Conservation (phyloP, 768 basidiomycete species). For the Tubosaeta sp. region DNA sequence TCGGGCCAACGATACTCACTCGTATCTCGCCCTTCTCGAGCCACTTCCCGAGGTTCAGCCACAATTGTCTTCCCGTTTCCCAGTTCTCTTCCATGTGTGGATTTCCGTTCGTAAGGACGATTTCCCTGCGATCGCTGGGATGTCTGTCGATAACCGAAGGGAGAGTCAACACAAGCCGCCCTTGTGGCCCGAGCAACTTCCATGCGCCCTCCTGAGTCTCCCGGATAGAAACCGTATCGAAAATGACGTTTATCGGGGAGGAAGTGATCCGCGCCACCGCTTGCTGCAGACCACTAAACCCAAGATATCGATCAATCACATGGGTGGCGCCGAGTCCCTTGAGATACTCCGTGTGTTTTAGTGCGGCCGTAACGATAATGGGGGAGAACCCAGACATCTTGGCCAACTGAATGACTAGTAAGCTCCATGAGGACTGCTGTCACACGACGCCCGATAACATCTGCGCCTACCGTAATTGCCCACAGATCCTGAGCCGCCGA, state of each 20-base stretch:
- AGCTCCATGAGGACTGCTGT: constrained; percentile 12
- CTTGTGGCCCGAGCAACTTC: constrained; percentile 35
- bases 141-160: constrained; percentile 30
- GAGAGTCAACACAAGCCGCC: constrained; percentile 33
- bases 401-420: constrained; percentile 36
- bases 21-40: constrained; percentile 31
- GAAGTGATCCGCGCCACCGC: constrained; percentile 35
- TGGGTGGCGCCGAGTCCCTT: constrained; percentile 32
- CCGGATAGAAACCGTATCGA: constrained; percentile 36
- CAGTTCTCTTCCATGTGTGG: constrained; percentile 32
- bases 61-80: constrained; percentile 31
- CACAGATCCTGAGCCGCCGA: constrained; percentile 47
- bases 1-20: constrained; percentile 13
- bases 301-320: constrained; percentile 30
- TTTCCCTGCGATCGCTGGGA: constrained; percentile 23
- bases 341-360: constrained; percentile 34
- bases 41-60: constrained; percentile 25
- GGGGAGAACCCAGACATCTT: constrained; percentile 39
- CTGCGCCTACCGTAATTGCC: constrained; percentile 44
- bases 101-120: constrained; percentile 31
- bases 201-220: constrained; percentile 38
- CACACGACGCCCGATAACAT: constrained; percentile 4
- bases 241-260: constrained; percentile 32
- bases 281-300: constrained; percentile 28
- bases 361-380: constrained; percentile 33